phyloP scores from a whole-genome alignment of 179 eudicot genomes.

The Beta lomatogona region DNA sequence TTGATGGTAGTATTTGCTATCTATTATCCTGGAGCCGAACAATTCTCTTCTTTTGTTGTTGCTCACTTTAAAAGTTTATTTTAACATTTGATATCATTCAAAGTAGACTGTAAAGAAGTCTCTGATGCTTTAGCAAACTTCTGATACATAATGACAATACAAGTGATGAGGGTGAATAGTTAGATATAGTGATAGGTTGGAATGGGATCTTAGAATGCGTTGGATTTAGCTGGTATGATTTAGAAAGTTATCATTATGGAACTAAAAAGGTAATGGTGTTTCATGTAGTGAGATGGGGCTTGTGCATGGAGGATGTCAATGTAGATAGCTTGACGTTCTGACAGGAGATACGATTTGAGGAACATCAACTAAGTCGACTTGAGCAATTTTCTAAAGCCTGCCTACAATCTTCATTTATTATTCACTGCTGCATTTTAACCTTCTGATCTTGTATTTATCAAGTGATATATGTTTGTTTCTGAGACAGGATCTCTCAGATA shows the following conservation, averaged over 20 bases:
- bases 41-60: neutral
- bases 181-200: neutral
- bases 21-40: neutral
- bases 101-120: neutral
- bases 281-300: neutral
- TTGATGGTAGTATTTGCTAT: neutral
- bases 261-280: neutral
- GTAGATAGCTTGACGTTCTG: neutral
- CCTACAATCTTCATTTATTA: neutral
- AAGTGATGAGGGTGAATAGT: neutral
- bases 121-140: neutral
- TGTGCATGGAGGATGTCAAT: neutral
- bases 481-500: slow-evolving; percentile 73
- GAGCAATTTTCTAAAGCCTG: neutral
- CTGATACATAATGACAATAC: neutral
- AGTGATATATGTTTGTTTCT: slow-evolving; percentile 7
- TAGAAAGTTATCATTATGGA: neutral
- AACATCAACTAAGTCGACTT: neutral
- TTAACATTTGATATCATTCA: neutral
- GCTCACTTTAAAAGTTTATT: neutral
- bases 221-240: neutral
- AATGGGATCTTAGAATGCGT: neutral
- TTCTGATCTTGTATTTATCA: neutral
- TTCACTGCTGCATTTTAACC: neutral
- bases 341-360: neutral